Evolutionary conservation across 176 grass and related monocot genomes (phyloP).

Genomic region (Thinopyrum elongatum): DNA sequence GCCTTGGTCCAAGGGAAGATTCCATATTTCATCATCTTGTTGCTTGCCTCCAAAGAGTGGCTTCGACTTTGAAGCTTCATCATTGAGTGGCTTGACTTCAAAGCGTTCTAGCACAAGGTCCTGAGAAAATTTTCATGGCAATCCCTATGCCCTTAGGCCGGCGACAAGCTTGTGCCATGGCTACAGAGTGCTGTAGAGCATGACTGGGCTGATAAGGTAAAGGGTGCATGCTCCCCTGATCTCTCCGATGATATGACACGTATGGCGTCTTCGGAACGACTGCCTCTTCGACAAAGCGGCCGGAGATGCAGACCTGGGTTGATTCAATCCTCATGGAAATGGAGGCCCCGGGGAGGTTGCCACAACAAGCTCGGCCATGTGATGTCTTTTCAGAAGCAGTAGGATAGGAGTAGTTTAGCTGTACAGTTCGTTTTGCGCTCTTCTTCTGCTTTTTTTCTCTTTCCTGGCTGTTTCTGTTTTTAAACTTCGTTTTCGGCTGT

Average conservation of each 20-base stretch:
- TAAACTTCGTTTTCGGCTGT: fast-evolving
- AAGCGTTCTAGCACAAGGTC: neutral
- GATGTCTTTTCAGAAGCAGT: neutral
- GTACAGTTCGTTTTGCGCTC: neutral
- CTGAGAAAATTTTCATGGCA: fast-evolving
- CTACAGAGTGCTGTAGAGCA: fast-evolving
- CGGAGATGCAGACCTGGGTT: neutral
- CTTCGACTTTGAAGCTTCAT: too few relatives aligned
- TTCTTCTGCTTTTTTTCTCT: neutral
- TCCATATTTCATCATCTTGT: neutral
- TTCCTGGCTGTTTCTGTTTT: neutral
- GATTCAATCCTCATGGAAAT: neutral
- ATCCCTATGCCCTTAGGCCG: neutral
- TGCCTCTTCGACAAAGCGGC: neutral
- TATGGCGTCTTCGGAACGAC: neutral
- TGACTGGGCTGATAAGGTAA: neutral
- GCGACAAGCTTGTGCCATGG: neutral
- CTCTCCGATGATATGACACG: neutral
- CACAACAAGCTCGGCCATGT: neutral
- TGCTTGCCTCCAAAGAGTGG: neutral
- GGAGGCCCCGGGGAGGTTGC: neutral
- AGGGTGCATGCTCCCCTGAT: too few relatives aligned
- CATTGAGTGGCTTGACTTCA: neutral
- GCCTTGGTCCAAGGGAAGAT: neutral
- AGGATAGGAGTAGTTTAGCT: neutral